phyloP scores from a whole-genome alignment of 371 early-diverging fungal genomes.

The Rhizopus delemar region DNA sequence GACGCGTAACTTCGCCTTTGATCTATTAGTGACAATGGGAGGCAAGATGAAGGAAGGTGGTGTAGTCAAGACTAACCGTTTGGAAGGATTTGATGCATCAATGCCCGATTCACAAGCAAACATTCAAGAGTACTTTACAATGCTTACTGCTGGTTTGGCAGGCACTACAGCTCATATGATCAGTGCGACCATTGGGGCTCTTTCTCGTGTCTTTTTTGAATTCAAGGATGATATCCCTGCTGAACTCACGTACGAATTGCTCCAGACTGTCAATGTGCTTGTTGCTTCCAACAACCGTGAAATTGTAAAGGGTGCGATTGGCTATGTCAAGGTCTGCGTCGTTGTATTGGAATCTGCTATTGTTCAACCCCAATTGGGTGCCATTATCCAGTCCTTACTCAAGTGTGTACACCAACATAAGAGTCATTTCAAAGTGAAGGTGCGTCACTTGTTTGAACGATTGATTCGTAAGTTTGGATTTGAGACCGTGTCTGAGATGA shows the following conservation, averaged over 20 bases:
- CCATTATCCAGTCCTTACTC: constrained; percentile 68
- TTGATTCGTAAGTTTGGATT: constrained; percentile 80
- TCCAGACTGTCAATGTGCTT: constrained; percentile 73
- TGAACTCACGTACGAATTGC: constrained; percentile 65
- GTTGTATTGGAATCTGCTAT: constrained; percentile 74
- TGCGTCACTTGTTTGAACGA: constrained; percentile 92
- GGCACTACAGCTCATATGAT: constrained; percentile 92
- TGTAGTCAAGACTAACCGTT: constrained; percentile 52
- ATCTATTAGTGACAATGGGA: constrained; percentile 85
- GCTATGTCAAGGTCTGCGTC: constrained; percentile 90
- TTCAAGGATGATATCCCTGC: constrained; percentile 70
- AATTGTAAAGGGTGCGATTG: constrained; percentile 87
- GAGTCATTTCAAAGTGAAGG: constrained; percentile 86
- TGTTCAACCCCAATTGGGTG: constrained; percentile 66
- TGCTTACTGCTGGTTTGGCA: constrained; percentile 94
- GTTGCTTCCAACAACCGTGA: constrained; percentile 84
- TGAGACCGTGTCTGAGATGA: constrained; percentile 74
- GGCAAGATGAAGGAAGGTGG: constrained; percentile 83
- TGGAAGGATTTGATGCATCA: constrained; percentile 59
- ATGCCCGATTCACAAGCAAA: constrained; percentile 55
- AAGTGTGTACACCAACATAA: constrained; percentile 86
- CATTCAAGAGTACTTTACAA: constrained; percentile 72
- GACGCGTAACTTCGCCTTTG: constrained; percentile 81
- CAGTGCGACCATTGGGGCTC: constrained; percentile 82
- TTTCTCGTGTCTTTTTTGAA: constrained; percentile 88